A percentile compares a stretch with the other conserved stretches of the same genome.
Evolutionary conservation across 345 rosid genomes (phyloP).

Genomic region (Cardamine resedifolia): DNA sequence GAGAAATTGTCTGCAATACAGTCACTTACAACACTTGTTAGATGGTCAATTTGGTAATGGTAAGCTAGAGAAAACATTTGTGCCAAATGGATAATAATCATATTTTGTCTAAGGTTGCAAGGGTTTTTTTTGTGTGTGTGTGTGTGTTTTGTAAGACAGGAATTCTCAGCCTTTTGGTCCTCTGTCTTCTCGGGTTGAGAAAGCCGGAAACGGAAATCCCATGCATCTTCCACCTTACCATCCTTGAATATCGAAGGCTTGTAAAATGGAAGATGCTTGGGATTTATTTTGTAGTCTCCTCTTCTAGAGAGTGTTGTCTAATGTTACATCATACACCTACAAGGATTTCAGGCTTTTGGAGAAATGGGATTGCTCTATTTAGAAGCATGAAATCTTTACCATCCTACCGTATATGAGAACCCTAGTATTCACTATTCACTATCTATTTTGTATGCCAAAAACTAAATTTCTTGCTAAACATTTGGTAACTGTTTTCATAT

Average conservation of each 20-base stretch:
- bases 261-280: constrained; percentile 33
- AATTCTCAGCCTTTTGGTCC: neutral
- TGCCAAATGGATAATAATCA: neutral
- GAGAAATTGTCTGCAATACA: too few species aligned
- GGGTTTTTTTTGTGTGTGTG: neutral
- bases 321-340: neutral
- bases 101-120: neutral
- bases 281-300: constrained; percentile 25
- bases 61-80: neutral
- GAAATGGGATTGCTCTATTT: neutral
- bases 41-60: neutral
- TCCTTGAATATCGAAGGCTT: neutral
- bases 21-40: neutral
- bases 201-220: neutral
- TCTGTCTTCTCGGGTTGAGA: neutral
- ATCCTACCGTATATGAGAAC: neutral
- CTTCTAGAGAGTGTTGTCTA: neutral
- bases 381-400: neutral
- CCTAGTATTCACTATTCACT: neutral
- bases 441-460: neutral
- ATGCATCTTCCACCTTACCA: constrained; percentile 24
- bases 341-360: neutral
- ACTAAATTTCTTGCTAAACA: neutral
- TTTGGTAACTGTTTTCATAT: neutral
- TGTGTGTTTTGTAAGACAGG: neutral